Evolutionary conservation across 805 yeast genomes (phyloP).

Genomic region (Kurtzmaniella cleridarum): DNA sequence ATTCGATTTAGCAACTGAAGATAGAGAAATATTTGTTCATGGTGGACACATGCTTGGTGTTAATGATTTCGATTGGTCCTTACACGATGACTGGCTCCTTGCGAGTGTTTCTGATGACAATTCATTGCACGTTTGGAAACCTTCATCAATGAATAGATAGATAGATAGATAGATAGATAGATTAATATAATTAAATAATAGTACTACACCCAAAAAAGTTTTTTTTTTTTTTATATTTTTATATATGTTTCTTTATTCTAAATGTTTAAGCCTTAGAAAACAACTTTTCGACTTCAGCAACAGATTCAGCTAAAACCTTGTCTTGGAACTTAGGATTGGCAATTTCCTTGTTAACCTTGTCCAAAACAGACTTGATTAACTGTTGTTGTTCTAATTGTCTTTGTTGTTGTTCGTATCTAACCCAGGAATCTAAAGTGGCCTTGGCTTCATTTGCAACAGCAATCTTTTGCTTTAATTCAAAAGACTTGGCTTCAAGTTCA

Average conservation of each 20-base stretch:
- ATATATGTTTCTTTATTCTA: neutral
- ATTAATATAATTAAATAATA: no score
- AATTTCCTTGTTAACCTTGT: constrained; percentile 83
- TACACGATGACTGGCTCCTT: constrained; percentile 61
- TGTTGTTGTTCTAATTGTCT: constrained; percentile 95
- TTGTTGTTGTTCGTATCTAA: constrained; percentile 93
- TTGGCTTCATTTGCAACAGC: constrained; percentile 87
- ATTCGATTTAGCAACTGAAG: constrained; percentile 44
- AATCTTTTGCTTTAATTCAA: constrained; percentile 87
- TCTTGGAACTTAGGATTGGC: constrained; percentile 90
- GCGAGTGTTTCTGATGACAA: constrained; percentile 83
- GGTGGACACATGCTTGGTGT: constrained; percentile 87
- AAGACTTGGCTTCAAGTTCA: constrained; percentile 88
- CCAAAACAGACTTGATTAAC: constrained; percentile 77
- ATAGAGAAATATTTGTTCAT: constrained; percentile 54
- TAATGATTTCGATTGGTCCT: constrained; percentile 80
- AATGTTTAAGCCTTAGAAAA: constrained; percentile 41
- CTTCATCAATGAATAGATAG: constrained; percentile 27
- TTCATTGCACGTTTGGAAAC: constrained; percentile 82
- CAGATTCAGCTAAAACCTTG: constrained; percentile 82
- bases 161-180: no score
- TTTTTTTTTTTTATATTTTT: neutral
- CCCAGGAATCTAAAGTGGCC: constrained; percentile 97
- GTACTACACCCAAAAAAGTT: neutral
- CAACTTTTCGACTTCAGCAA: constrained; percentile 85